Evolutionary conservation across 2,329 filamentous ascomycete species (phyloP).

Genomic region (Phoma sp.): DNA sequence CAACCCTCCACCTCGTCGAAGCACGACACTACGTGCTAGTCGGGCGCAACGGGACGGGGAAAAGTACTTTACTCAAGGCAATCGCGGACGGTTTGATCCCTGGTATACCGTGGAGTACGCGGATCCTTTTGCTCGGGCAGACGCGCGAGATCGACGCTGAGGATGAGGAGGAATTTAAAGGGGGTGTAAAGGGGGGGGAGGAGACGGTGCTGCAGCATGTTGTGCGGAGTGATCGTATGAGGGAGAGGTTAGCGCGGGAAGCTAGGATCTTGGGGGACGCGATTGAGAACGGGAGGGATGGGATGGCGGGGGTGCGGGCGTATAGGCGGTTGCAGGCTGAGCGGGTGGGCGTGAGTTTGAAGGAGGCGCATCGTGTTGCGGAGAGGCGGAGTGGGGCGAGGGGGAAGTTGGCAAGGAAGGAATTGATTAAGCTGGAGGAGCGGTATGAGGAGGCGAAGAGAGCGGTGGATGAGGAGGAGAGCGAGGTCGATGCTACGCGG

Average conservation of each 20-base stretch:
- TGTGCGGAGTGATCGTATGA: slow-evolving; percentile 59
- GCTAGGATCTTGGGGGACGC: slow-evolving; percentile 68
- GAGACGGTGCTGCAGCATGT: slow-evolving; percentile 71
- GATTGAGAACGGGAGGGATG: slow-evolving; percentile 64
- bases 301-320: slow-evolving; percentile 65
- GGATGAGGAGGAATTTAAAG: slow-evolving; percentile 50
- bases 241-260: slow-evolving; percentile 67
- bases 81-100: slow-evolving; percentile 81
- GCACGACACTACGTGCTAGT: slow-evolving; percentile 79
- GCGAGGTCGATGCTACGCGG: slow-evolving; percentile 63
- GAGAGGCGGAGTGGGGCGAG: slow-evolving; percentile 76
- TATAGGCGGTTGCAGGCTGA: slow-evolving; percentile 69
- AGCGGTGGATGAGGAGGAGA: slow-evolving; percentile 59
- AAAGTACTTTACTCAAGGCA: slow-evolving; percentile 78
- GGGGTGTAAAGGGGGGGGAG: slow-evolving; percentile 25
- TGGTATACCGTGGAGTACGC: slow-evolving; percentile 57
- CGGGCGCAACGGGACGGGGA: slow-evolving; percentile 82
- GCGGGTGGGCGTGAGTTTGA: slow-evolving; percentile 68
- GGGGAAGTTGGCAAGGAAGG: slow-evolving; percentile 78
- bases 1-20: slow-evolving; percentile 74
- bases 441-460: slow-evolving; percentile 65
- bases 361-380: slow-evolving; percentile 76
- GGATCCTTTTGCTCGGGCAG: slow-evolving; percentile 47
- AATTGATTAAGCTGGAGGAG: slow-evolving; percentile 73
- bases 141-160: slow-evolving; percentile 30